Base-by-base conservation (phyloP, 345 rosid genomes). In the Citrus inodora region DNA sequence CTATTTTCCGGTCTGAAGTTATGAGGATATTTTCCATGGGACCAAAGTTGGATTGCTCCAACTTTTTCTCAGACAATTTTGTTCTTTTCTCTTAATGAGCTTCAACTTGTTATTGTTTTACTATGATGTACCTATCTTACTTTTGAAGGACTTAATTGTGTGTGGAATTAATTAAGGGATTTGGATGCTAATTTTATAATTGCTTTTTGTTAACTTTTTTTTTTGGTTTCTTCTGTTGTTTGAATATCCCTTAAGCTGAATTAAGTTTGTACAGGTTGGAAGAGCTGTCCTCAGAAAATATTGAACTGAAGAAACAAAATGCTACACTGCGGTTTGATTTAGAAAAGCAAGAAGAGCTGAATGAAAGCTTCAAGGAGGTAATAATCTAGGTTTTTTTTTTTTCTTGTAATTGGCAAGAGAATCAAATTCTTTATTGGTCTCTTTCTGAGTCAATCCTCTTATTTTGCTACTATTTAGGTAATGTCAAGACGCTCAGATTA, bases 331-430 rank as follows among this genome's bases (percentile, higher is more conserved):
- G 80, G 86, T 67, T 79, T 80, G 92, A 91, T 76, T 85, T 88
- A 75, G 81, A 83, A 61, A 91, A 90, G 82, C 84, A 87, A 74
- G 89, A 87, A 83, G 93, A 87, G 83, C 88, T 87, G 80, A 88
- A 82, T 77, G 90, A 83, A 78, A 80, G 53, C 70, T 89, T 84
- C 76, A 87, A 82, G 84, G 89, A 88, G 93, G 99, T 92, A 72
- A 71, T 72, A 55, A 28, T 59, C 65, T 66, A 22, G 22, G 19
- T 22, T 71, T 60, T 66, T 75, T n/a, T 17, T 56, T 46, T 46
- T 46, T 11, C 0, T 30, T 16, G 11, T 64, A 1, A 30, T 6
- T 79, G n/a, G 77, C 27, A 67, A 87, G 90, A 97, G 90, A 70
- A 71, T 65, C 61, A 21, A 37, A 62, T 68, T 8, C 24, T 28